phyloP scores from a whole-genome alignment of 176 grass and related monocot genomes.

The Avena insularis region DNA sequence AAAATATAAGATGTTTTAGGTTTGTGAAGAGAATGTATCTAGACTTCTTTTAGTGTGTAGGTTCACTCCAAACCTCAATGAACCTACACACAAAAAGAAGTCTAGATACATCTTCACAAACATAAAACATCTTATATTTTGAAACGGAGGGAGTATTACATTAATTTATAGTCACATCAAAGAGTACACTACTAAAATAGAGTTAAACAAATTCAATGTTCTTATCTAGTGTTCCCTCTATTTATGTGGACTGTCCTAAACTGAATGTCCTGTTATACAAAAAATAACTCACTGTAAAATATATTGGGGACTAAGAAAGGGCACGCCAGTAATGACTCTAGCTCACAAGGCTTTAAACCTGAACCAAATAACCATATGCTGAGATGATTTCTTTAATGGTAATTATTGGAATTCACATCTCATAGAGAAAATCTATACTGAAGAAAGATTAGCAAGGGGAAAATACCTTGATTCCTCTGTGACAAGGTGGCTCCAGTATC shows the following conservation, averaged over 20 bases:
- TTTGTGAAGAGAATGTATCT: no score
- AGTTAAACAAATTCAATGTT: not conserved
- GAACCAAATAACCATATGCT: conserved; percentile 27
- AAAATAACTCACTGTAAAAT: not conserved
- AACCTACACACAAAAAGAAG: no score
- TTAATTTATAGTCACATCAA: not conserved
- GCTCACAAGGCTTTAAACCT: not conserved
- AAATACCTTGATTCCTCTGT: conserved; percentile 90
- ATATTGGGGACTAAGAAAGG: conserved; percentile 21
- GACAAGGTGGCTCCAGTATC: conserved; percentile 83
- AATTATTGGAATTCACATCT: conserved; percentile 9
- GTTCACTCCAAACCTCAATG: no score
- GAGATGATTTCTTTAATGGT: conserved; percentile 17
- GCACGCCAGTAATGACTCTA: not conserved
- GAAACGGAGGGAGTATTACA: not conserved
- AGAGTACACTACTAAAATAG: conserved; percentile 21
- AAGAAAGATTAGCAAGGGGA: not conserved
- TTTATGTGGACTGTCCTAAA: not conserved
- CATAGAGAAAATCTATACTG: conserved; percentile 1
- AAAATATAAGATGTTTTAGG: no score
- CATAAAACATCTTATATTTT: no score
- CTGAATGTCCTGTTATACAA: not conserved
- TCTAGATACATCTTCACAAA: no score
- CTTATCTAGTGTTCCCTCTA: not conserved
- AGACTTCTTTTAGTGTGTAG: no score